These are phyloP conservation scores for Lagerstroemia speciosa DNA, from an alignment of 345 rosid genomes.

Conservation along the genomic window DNA sequence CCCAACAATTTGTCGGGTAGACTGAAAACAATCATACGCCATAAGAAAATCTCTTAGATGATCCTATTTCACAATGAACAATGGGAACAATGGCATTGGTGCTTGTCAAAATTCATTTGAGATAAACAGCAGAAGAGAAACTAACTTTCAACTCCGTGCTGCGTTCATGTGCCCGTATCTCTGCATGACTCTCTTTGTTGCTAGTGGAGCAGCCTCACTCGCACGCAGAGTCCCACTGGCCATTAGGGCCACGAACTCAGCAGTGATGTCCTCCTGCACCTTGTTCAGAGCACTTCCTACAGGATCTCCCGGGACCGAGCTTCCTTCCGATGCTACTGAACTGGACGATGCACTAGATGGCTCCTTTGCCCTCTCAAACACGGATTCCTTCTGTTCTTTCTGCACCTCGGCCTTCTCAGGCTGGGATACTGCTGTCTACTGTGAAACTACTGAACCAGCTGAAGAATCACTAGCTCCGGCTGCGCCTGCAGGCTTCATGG, in stretches of 20 bases:
- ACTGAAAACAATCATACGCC: too few species aligned
- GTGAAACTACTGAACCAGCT: conserved; percentile 7
- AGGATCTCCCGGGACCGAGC: conserved; percentile 31
- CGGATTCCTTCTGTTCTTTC: conserved; percentile 11
- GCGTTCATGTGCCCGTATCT: conserved; percentile 54
- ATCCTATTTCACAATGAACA: too few species aligned
- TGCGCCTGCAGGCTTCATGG: not conserved
- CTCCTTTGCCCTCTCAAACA: conserved; percentile 10
- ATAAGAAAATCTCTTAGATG: too few species aligned
- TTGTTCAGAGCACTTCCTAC: conserved; percentile 66
- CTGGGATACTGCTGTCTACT: conserved; percentile 3
- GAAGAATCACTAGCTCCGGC: conserved; percentile 17
- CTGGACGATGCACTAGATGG: not conserved
- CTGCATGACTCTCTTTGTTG: conserved; percentile 78
- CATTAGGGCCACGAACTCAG: conserved; percentile 73
- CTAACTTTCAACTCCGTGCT: conserved; percentile 16
- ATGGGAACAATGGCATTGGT: too few species aligned
- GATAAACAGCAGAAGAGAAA: too few species aligned
- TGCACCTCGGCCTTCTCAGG: not conserved
- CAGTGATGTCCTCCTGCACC: conserved; percentile 76
- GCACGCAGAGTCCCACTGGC: conserved; percentile 69
- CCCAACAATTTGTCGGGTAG: too few species aligned
- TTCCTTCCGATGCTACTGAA: conserved; percentile 13
- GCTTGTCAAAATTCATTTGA: too few species aligned
- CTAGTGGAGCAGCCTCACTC: conserved; percentile 86